Evolutionary conservation across 441 rosid genomes (phyloP), one percentile per base, ranked within the genome.

Genomic region (Bruguiera hainesii): DNA sequence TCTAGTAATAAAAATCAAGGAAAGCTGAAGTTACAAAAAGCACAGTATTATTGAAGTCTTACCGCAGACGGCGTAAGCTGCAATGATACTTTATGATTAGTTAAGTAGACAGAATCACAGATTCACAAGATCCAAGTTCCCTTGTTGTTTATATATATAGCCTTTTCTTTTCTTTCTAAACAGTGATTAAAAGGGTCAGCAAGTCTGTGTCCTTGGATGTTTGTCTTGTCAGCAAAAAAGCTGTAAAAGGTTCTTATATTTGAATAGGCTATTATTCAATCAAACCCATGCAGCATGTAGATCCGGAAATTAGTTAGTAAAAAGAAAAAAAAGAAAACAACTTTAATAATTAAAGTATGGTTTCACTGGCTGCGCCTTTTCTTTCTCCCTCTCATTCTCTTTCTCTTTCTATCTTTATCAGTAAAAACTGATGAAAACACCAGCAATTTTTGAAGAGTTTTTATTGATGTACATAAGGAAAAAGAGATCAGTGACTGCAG

Each of bases 171-270:
- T 56, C 60, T 75, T 70, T 63, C 35, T 66, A 63, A 62, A 66
- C 56, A 5, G 71, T 71, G 78, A 42, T 60, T 63, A 46, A 68
- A 63, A 69, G 71, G 46, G 71, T 68, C 75, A 76, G 63, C 39
- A 69, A 65, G 65, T 68, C 83, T 73, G 80, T 74, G 85, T 78
- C 83, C 80, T 77, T 75, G 66, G 72, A 73, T 73, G 72, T 72
- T 42, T 83, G 81, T 83, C 84, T 78, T 65, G 66, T 73, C 80
- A 71, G 72, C 58, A 3, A 30, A 75, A 84, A 87, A 80, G 87
- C 84, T 72, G 86, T 65, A n/a, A 55, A 75, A 75, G 78, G 8
- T 48, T 60, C 56, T 42, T 58, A 61, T 66, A 53, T 70, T 64
- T 49, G 56, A 58, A 61, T 81, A 63, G 66, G 37, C 16, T n/a